Conservation (phyloP, 108 stramenopile species). For the Discostella pseudostelligera region DNA sequence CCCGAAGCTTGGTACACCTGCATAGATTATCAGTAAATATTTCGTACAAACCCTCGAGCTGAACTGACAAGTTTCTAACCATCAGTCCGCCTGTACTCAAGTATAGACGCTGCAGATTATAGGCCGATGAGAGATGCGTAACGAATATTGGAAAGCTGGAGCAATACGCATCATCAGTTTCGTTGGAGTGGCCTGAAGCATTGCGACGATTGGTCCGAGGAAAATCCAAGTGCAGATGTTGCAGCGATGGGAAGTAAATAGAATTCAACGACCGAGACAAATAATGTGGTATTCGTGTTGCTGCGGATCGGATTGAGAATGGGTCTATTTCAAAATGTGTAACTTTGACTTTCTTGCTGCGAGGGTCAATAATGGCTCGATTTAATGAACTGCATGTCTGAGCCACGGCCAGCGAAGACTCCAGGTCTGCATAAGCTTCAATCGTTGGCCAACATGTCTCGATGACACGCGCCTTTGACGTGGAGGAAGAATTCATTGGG, state of each 20-base stretch:
- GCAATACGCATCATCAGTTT: slow-evolving; percentile 15
- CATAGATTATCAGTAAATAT: slow-evolving; percentile 13
- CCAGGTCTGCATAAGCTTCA: slow-evolving; percentile 15
- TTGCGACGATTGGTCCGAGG: slow-evolving; percentile 17
- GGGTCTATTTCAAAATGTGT: slow-evolving; percentile 18
- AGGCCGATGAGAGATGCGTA: slow-evolving; percentile 14
- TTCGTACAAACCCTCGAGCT: slow-evolving; percentile 23
- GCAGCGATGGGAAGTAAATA: slow-evolving; percentile 22
- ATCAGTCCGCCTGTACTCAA: slow-evolving; percentile 17
- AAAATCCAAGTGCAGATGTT: slow-evolving; percentile 13
- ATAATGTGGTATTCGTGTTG: slow-evolving; percentile 20
- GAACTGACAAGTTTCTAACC: slow-evolving; percentile 6
- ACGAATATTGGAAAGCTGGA: slow-evolving; percentile 22
- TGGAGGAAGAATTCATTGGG: neutral
- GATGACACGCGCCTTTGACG: neutral
- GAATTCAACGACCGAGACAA: slow-evolving; percentile 16
- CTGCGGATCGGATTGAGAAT: slow-evolving; percentile 8
- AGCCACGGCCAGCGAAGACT: slow-evolving; percentile 11
- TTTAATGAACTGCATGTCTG: slow-evolving; percentile 21
- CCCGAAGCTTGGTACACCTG: slow-evolving; percentile 19
- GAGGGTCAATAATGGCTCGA: slow-evolving; percentile 3
- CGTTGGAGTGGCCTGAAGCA: neutral
- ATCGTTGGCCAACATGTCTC: slow-evolving; percentile 10
- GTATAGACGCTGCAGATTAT: slow-evolving; percentile 16
- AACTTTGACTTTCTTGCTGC: slow-evolving; percentile 9